Percentiles rank a stretch among this genome's conserved stretches.
phyloP scores from a whole-genome alignment of 164 flowering plant genomes.

The Malania oleifera region DNA sequence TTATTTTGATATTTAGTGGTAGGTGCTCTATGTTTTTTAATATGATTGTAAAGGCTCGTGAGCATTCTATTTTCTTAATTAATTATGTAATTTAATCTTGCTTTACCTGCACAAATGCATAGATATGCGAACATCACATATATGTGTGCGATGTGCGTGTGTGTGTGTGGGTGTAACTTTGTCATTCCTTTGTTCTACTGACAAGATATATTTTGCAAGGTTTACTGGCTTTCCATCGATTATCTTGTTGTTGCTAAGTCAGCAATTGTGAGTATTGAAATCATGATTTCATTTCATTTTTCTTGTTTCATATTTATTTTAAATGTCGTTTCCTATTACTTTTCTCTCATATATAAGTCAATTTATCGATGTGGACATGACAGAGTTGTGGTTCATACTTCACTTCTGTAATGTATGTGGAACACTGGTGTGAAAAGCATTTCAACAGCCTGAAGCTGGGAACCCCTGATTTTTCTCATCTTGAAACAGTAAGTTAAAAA shows the following conservation, averaged over 20 bases:
- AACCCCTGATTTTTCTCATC: constrained; percentile 77
- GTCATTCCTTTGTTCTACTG: constrained; percentile 8
- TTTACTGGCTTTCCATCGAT: constrained; percentile 91
- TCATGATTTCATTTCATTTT: background rate
- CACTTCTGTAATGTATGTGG: constrained; percentile 86
- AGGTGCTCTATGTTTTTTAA: no score
- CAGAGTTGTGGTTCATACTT: constrained; percentile 90
- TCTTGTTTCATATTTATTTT: background rate
- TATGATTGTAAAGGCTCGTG: no score
- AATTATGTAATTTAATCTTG: no score
- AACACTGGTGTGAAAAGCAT: constrained; percentile 95
- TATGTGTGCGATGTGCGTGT: no score
- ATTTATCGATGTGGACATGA: constrained; percentile 11
- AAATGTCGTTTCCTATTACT: background rate
- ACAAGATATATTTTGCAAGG: constrained; percentile 39
- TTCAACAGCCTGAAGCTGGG: constrained; percentile 70
- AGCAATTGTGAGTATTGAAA: constrained; percentile 70
- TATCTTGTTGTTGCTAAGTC: constrained; percentile 84
- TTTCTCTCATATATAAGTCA: background rate
- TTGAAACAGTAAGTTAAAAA: constrained; percentile 50
- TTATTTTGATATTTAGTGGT: no score
- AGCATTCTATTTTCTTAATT: no score
- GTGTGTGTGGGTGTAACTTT: no score
- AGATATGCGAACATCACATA: no score
- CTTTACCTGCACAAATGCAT: no score